Conservation (phyloP, 192 early-diverging fungal species). For the Entomortierella beljakovae region DNA sequence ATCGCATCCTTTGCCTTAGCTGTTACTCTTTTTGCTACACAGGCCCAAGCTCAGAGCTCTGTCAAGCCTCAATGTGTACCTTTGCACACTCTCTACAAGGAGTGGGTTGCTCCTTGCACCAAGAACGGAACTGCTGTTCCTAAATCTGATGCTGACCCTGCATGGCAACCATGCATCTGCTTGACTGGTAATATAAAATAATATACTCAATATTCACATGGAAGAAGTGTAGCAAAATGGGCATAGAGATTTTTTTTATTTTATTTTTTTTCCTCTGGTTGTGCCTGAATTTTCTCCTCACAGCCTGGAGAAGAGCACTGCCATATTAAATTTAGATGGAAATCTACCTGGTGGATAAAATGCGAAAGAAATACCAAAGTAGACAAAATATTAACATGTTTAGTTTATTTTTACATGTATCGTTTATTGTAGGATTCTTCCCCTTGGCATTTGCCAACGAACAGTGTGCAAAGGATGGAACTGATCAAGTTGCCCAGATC, state of each 20-base stretch:
- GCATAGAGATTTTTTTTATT: not conserved
- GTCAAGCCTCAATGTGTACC: conserved; percentile 39
- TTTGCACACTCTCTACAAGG: conserved; percentile 31
- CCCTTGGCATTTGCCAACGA: conserved; percentile 27
- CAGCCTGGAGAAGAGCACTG: not conserved
- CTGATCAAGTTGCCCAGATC: not conserved
- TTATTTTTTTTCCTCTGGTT: not conserved
- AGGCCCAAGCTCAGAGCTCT: conserved; percentile 4
- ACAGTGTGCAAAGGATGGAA: conserved; percentile 12
- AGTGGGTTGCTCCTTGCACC: conserved; percentile 18
- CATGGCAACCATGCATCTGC: conserved; percentile 38
- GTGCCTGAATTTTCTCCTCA: not conserved
- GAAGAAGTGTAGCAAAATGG: too few species aligned
- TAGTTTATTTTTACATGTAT: too few species aligned
- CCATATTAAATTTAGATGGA: not conserved
- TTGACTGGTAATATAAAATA: conserved; percentile 8
- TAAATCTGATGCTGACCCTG: conserved; percentile 26
- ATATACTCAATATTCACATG: too few species aligned
- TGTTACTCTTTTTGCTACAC: not conserved
- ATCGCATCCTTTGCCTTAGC: conserved; percentile 11
- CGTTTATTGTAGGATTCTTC: conserved; percentile 38
- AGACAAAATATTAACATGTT: too few species aligned
- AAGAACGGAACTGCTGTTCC: conserved; percentile 21
- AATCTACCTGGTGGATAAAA: too few species aligned
- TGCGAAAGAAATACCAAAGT: too few species aligned